A percentile compares a stretch with the other conserved stretches of the same genome.
These are phyloP conservation scores for Globisporangium viniferum DNA, from an alignment of 352 stramenopile genomes.

Conservation along the genomic window DNA sequence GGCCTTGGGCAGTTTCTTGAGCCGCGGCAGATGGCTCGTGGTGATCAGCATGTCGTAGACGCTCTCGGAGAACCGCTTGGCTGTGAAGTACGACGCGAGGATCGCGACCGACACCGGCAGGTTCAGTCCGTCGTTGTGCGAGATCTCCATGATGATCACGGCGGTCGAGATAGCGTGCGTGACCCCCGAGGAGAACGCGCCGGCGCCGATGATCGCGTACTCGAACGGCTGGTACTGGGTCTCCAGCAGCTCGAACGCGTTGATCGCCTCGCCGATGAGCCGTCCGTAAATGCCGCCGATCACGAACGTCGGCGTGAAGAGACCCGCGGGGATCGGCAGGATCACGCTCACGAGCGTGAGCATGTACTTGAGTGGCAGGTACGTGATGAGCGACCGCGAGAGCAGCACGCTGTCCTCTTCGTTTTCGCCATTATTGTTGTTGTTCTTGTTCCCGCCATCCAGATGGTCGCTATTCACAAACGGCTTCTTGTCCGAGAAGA, in stretches of 20 bases:
- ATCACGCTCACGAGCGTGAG: slow-evolving; percentile 76
- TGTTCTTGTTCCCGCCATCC: background rate
- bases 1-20: slow-evolving; percentile 82
- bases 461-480: slow-evolving; percentile 20
- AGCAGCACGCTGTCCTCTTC: slow-evolving; percentile 50
- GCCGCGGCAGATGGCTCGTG: slow-evolving; percentile 67
- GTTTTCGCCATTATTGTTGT: slow-evolving; percentile 2
- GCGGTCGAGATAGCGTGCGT: slow-evolving; percentile 91
- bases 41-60: slow-evolving; percentile 90
- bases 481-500: slow-evolving; percentile 64
- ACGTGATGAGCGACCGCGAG: slow-evolving; percentile 76
- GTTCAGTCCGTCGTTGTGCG: slow-evolving; percentile 80
- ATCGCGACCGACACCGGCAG: slow-evolving; percentile 88
- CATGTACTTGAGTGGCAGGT: slow-evolving; percentile 73
- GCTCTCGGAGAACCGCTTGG: slow-evolving; percentile 88
- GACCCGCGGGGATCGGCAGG: slow-evolving; percentile 66
- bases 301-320: slow-evolving; percentile 85
- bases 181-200: slow-evolving; percentile 89
- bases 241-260: slow-evolving; percentile 48
- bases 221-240: slow-evolving; percentile 88
- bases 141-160: slow-evolving; percentile 94
- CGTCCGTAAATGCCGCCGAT: slow-evolving; percentile 83
- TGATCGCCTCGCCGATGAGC: slow-evolving; percentile 73
- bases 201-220: slow-evolving; percentile 91
- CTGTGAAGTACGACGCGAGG: slow-evolving; percentile 88